These are phyloP conservation scores for Ceratocystis lukuohia DNA, from an alignment of 2,329 filamentous ascomycete genomes.

Conservation along the genomic window DNA sequence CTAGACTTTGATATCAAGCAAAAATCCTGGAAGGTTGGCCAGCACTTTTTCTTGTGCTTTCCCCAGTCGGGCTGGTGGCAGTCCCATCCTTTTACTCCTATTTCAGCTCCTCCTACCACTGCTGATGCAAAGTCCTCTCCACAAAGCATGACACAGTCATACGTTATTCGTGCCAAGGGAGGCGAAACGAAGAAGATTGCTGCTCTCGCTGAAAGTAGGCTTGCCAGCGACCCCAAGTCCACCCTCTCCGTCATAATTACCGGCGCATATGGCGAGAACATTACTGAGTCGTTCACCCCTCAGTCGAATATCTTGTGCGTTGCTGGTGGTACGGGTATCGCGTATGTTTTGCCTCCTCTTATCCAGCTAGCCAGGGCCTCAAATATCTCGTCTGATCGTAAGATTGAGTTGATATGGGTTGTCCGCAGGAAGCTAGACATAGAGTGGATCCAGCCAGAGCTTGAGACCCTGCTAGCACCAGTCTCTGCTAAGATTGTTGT, in stretches of 20 bases:
- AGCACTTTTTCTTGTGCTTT: slow-evolving; percentile 62
- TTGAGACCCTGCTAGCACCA: slow-evolving; percentile 35
- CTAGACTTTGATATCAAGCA: slow-evolving; percentile 52
- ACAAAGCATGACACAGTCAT: slow-evolving; percentile 35
- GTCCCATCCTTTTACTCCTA: slow-evolving; percentile 56
- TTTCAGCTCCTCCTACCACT: slow-evolving; percentile 35
- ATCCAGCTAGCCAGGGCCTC: slow-evolving; percentile 28
- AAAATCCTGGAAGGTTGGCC: slow-evolving; percentile 49
- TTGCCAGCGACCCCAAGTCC: slow-evolving; percentile 21
- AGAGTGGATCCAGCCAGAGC: slow-evolving; percentile 45
- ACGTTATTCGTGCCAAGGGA: slow-evolving; percentile 43
- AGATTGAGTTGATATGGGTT: slow-evolving; percentile 52
- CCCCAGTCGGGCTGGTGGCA: slow-evolving; percentile 55
- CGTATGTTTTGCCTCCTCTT: slow-evolving; percentile 30
- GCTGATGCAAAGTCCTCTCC: slow-evolving; percentile 23
- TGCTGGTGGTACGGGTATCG: slow-evolving; percentile 31
- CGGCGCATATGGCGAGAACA: slow-evolving; percentile 48
- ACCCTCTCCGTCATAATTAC: slow-evolving; percentile 40
- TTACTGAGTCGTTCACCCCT: slow-evolving; percentile 30
- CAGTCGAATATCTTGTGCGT: slow-evolving; percentile 31
- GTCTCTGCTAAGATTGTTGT: slow-evolving; percentile 34
- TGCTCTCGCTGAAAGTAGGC: slow-evolving; percentile 30
- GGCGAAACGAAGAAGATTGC: slow-evolving; percentile 48
- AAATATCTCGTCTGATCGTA: slow-evolving; percentile 35
- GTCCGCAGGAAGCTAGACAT: slow-evolving; percentile 42